Conservation (phyloP, 208 protist genomes). For the Phytomonas sp. region DNA sequence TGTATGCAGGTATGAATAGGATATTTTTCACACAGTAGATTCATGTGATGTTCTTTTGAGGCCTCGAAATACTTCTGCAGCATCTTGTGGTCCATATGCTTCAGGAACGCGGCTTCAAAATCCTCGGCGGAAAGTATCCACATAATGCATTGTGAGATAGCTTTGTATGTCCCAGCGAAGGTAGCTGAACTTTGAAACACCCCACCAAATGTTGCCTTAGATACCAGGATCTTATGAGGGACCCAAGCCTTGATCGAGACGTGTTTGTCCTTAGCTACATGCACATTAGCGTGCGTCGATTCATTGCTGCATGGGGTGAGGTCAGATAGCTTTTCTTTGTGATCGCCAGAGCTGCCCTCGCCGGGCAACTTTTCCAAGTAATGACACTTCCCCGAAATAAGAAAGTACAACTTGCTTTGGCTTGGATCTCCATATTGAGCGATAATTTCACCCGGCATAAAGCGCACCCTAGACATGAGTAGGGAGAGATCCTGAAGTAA, state of each 20-base stretch:
- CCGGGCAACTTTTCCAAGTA: slow-evolving; percentile 17
- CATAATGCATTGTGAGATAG: slow-evolving; percentile 71
- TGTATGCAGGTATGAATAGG: slow-evolving; percentile 26
- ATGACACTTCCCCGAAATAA: slow-evolving; percentile 74
- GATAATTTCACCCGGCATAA: slow-evolving; percentile 49
- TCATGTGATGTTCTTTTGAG: slow-evolving; percentile 33
- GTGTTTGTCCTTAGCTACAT: neutral
- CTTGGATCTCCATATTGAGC: slow-evolving; percentile 31
- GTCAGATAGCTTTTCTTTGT: neutral
- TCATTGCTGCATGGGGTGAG: neutral
- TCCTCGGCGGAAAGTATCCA: slow-evolving; percentile 44
- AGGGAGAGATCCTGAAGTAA: slow-evolving; percentile 62
- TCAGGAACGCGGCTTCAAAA: slow-evolving; percentile 61
- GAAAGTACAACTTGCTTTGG: slow-evolving; percentile 65
- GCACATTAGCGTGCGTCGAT: neutral
- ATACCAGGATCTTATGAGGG: slow-evolving; percentile 20
- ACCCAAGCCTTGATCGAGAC: neutral
- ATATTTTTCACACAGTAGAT: slow-evolving; percentile 37
- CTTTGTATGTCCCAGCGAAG: slow-evolving; percentile 54
- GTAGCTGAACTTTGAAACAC: slow-evolving; percentile 47
- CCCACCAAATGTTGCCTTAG: slow-evolving; percentile 63
- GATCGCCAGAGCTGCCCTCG: slow-evolving; percentile 11
- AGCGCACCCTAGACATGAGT: slow-evolving; percentile 46
- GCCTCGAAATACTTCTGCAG: slow-evolving; percentile 35
- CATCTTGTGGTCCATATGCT: slow-evolving; percentile 52